A percentile compares a stretch with the other conserved stretches of the same genome.
Evolutionary conservation across 768 basidiomycete genomes (phyloP).

Genomic region (Termitomyces sp.): DNA sequence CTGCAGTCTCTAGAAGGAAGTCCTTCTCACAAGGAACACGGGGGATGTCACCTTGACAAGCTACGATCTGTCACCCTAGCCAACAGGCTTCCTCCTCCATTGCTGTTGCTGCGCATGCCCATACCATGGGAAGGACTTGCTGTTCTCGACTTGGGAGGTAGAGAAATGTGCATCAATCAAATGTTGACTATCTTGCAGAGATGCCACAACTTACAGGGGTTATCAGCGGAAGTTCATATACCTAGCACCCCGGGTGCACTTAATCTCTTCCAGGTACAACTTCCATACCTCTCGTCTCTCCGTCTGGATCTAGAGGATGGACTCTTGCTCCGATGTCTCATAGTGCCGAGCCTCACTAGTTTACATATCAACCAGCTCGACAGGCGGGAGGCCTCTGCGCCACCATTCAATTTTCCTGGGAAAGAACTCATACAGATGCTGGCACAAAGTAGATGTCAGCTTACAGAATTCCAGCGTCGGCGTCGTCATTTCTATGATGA

Average conservation of each 20-base stretch:
- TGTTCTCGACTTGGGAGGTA: neutral
- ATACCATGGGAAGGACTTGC: neutral
- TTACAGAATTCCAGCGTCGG: constrained; percentile 3
- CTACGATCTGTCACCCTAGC: neutral
- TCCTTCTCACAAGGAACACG: neutral
- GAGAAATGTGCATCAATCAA: neutral
- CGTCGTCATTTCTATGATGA: constrained; percentile 4
- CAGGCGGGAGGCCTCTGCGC: neutral
- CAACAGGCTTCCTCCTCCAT: neutral
- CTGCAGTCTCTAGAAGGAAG: neutral
- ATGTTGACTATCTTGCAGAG: neutral
- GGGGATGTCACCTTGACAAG: neutral
- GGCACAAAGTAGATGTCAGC: neutral
- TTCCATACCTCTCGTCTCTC: constrained; percentile 1
- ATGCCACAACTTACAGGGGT: neutral
- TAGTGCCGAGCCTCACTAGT: neutral
- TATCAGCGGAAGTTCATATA: neutral
- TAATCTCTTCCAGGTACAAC: neutral
- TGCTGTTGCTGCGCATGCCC: neutral
- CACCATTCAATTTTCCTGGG: neutral
- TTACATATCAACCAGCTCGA: constrained; percentile 1
- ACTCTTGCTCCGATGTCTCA: neutral
- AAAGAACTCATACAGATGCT: constrained; percentile 1
- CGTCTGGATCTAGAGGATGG: constrained; percentile 3
- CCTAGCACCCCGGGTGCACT: neutral